These are phyloP conservation scores for Wolfiporia cocos DNA, from an alignment of 1,284 basidiomycete species.

Conservation along the genomic window DNA sequence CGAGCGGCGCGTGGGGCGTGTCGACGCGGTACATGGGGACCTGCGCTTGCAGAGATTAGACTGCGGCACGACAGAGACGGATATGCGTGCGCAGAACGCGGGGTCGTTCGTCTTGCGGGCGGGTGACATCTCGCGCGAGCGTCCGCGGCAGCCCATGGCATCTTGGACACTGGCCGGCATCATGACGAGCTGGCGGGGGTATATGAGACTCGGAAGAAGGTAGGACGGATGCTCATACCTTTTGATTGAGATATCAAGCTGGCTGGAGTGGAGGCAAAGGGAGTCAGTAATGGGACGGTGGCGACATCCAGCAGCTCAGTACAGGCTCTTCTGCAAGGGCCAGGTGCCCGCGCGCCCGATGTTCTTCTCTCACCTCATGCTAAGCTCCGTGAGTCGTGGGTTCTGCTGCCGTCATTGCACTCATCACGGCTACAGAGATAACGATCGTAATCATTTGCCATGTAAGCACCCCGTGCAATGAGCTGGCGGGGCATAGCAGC, in stretches of 20 bases:
- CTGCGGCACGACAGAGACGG: constrained; percentile 6
- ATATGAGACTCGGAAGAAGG: constrained; percentile 12
- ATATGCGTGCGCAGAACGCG: constrained; percentile 6
- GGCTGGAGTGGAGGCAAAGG: too few relatives aligned
- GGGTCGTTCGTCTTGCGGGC: constrained; percentile 12
- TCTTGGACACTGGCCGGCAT: constrained; percentile 9
- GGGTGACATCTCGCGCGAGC: constrained; percentile 24
- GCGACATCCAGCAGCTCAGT: too few relatives aligned
- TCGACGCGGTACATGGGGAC: constrained; percentile 7
- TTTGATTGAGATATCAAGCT: constrained; percentile 10
- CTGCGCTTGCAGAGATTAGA: constrained; percentile 9
- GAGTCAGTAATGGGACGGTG: too few relatives aligned
- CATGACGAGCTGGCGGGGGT: constrained; percentile 10
- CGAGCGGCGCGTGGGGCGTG: constrained; percentile 4
- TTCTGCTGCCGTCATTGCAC: too few relatives aligned
- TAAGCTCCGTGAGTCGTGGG: too few relatives aligned
- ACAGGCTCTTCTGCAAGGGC: too few relatives aligned
- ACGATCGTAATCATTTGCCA: too few relatives aligned
- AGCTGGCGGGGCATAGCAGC: constrained; percentile 15
- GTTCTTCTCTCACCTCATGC: too few relatives aligned
- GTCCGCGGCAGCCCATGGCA: constrained; percentile 24
- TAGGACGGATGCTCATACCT: constrained; percentile 18
- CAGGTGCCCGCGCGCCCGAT: too few relatives aligned
- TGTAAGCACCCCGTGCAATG: too few relatives aligned
- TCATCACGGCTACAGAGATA: too few relatives aligned